phyloP scores from a whole-genome alignment of 495 filamentous ascomycete species.

The Tuber brumale region DNA sequence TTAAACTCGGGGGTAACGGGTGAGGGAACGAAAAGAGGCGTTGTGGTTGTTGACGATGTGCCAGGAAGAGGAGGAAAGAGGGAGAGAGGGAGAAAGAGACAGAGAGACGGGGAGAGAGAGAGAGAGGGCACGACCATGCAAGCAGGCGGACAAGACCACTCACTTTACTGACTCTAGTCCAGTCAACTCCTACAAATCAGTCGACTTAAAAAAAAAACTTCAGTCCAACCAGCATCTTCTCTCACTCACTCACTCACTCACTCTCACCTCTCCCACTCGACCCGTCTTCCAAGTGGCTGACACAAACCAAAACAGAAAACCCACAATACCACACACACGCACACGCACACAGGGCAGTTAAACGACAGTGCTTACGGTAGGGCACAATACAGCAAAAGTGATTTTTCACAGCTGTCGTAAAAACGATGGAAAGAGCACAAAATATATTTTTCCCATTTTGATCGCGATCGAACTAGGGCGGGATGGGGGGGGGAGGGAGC shows the following conservation, averaged over 20 bases:
- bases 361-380: background rate
- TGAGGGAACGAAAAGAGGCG: background rate
- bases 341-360: background rate
- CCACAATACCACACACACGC: constrained; percentile 6
- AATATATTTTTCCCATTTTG: background rate
- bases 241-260: background rate
- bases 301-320: constrained; percentile 3
- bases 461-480: background rate
- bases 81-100: background rate
- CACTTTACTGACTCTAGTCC: constrained; percentile 1
- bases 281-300: background rate
- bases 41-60: constrained; percentile 1
- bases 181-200: background rate
- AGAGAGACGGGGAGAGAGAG: background rate
- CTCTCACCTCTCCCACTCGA: background rate
- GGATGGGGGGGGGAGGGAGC: background rate
- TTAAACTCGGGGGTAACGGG: constrained; percentile 2
- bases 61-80: background rate
- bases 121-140: background rate
- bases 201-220: background rate
- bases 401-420: background rate
- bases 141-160: background rate
- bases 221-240: background rate
- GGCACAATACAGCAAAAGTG: background rate
- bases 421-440: background rate